Evolutionary conservation across 257 asterid genomes (phyloP), one percentile per base, ranked within the genome.

Genomic region (Solanum tarijense): DNA sequence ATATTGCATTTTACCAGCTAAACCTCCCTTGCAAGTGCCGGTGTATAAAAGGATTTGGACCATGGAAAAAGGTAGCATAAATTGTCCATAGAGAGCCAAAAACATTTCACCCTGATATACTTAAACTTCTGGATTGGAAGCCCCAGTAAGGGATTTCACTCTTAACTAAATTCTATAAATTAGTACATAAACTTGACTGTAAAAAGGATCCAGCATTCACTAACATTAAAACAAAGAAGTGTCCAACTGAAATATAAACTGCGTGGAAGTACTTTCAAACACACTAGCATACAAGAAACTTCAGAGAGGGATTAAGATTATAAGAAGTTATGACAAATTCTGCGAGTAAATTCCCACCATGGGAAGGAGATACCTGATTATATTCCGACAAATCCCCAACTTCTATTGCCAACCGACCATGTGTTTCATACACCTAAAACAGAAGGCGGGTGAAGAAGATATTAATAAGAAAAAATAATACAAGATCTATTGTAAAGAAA

Each of bases 371-470:
- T 89, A 96, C 99, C 99, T 97, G 99, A 92, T 97, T 97, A 91
- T 88, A 95, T 93, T 97, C 99, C 35, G 98, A 89, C 94, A 97
- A 90, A 90, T 97, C 99, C 78, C 98, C 99, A 90, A 87, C 92
- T 94, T 96, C 99, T 83, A 97, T 96, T 34, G 99, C 98, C 88
- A 94, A 89, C 87, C 99, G 97, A 89, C 98, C 99, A 93, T 96
- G 99, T 89, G 98, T 95, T 93, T 97, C 99, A 88, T 97, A 97
- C 25, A 97, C 99, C 99, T 97, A 91, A 84, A 91, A 92, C 84
- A 87, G 90, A 88, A 87, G 72, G 84, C 78, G 58, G 88, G 65
- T 31, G 69, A 48, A 52, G 69, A 48, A 82, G 43, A 48, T 29
- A 81, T 48, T 46, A 48, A 48, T 4, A 82, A 82, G n/a, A 29